Conservation (phyloP, 2,329 filamentous ascomycete genomes). For the Pleurostoma richardsiae region DNA sequence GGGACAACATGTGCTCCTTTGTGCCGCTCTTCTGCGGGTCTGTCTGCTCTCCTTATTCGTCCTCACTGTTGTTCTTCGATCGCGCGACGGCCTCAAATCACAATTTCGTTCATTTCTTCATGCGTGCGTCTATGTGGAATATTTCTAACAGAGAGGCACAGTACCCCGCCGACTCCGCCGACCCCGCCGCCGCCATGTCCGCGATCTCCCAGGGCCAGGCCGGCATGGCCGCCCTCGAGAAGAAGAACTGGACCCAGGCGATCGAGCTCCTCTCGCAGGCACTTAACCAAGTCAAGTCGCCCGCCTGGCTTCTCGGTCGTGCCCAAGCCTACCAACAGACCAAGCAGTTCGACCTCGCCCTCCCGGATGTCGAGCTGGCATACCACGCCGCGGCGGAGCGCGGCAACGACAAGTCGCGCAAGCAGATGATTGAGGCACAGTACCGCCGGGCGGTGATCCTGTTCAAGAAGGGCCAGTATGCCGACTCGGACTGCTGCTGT, state of each 20-base stretch:
- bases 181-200: conserved; percentile 38
- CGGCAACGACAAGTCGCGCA: conserved; percentile 51
- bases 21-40: too few species aligned
- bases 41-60: too few species aligned
- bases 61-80: too few species aligned
- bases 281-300: conserved; percentile 60
- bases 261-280: conserved; percentile 65
- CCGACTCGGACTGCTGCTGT: conserved; percentile 70
- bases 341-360: conserved; percentile 55
- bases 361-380: conserved; percentile 65
- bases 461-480: conserved; percentile 64
- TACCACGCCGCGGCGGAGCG: conserved; percentile 59
- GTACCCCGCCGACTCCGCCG: conserved; percentile 61
- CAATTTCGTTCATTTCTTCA: too few species aligned
- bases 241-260: conserved; percentile 60
- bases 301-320: conserved; percentile 76
- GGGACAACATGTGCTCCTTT: too few species aligned
- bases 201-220: conserved; percentile 43
- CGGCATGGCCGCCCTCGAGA: conserved; percentile 62
- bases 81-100: too few species aligned
- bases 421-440: conserved; percentile 76
- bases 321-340: conserved; percentile 71
- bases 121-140: too few species aligned
- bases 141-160: conserved; percentile 19
- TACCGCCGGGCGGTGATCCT: conserved; percentile 73